phyloP scores from a whole-genome alignment of 2,329 filamentous ascomycete species.

The Coniella lustricola region DNA sequence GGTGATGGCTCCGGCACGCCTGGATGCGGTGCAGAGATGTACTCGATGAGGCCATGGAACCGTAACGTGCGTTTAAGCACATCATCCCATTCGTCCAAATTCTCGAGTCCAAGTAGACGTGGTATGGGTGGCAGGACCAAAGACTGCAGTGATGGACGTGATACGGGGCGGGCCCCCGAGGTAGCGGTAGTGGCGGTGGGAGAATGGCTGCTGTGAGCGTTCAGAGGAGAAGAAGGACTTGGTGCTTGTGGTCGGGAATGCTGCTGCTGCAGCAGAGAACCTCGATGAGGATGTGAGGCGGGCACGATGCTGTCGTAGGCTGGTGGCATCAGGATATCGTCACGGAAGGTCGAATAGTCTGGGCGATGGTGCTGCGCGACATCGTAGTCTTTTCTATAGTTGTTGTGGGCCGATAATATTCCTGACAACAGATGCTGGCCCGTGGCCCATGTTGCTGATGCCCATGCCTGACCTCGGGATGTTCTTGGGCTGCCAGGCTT shows the following conservation, averaged over 20 bases:
- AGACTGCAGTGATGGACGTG: neutral
- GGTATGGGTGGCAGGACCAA: slow-evolving; percentile 10
- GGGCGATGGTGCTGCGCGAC: slow-evolving; percentile 2
- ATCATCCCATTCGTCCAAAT: slow-evolving; percentile 15
- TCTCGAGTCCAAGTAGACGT: slow-evolving; percentile 11
- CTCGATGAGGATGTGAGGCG: neutral
- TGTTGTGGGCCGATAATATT: slow-evolving; percentile 2
- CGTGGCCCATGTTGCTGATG: slow-evolving; percentile 12
- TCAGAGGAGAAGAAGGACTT: neutral
- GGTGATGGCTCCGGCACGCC: slow-evolving; percentile 8
- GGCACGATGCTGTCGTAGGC: slow-evolving; percentile 7
- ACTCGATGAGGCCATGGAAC: slow-evolving; percentile 9
- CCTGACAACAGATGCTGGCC: slow-evolving; percentile 14
- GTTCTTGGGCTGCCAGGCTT: neutral
- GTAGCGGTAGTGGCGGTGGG: neutral
- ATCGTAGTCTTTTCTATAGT: slow-evolving; percentile 9
- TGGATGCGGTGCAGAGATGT: slow-evolving; percentile 6
- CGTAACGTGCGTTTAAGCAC: slow-evolving; percentile 10
- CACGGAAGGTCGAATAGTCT: slow-evolving; percentile 5
- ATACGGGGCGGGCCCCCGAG: neutral
- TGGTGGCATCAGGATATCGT: slow-evolving; percentile 8
- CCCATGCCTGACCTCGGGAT: slow-evolving; percentile 13
- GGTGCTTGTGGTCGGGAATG: neutral
- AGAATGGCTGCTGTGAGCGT: neutral
- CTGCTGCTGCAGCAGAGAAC: neutral